Evolutionary conservation across 2,329 filamentous ascomycete species (phyloP).

Genomic region (Gnomoniopsis sp.): DNA sequence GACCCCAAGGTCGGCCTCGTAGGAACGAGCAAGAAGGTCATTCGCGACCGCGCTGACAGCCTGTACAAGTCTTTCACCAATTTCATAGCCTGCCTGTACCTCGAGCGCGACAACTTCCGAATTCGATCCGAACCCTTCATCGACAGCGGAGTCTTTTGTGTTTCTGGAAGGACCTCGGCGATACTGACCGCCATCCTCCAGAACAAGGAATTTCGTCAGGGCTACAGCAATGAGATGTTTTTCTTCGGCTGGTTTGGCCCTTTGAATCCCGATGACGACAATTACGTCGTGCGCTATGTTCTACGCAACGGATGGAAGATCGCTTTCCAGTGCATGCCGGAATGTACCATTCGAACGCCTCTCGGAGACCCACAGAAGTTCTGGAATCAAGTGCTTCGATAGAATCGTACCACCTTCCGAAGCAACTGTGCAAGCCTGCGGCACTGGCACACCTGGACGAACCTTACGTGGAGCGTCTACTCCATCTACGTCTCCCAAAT

Average conservation of each 20-base stretch:
- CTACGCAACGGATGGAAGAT: slow-evolving; percentile 49
- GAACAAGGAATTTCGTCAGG: slow-evolving; percentile 35
- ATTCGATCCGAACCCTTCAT: slow-evolving; percentile 52
- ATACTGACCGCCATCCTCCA: slow-evolving; percentile 49
- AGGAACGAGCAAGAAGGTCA: slow-evolving; percentile 53
- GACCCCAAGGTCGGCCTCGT: slow-evolving; percentile 49
- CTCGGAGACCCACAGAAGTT: slow-evolving; percentile 51
- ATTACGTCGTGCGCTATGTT: slow-evolving; percentile 55
- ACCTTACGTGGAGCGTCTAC: slow-evolving; percentile 51
- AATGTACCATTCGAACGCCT: slow-evolving; percentile 48
- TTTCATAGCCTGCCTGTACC: slow-evolving; percentile 55
- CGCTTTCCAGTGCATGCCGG: slow-evolving; percentile 48
- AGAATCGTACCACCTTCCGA: slow-evolving; percentile 57
- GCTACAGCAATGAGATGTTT: slow-evolving; percentile 49
- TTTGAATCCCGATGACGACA: slow-evolving; percentile 57
- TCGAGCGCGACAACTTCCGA: slow-evolving; percentile 62
- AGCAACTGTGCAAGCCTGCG: slow-evolving; percentile 49
- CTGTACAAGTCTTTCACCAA: slow-evolving; percentile 41
- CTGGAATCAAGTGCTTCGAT: slow-evolving; percentile 49
- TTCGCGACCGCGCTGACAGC: slow-evolving; percentile 30
- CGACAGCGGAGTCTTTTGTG: slow-evolving; percentile 56
- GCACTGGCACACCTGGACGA: slow-evolving; percentile 33
- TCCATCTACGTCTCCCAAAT: slow-evolving; percentile 53
- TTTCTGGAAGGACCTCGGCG: slow-evolving; percentile 52
- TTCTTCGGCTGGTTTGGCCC: slow-evolving; percentile 40